These are phyloP conservation scores for Phytophthora europaea DNA, from an alignment of 352 stramenopile genomes.

Conservation along the genomic window DNA sequence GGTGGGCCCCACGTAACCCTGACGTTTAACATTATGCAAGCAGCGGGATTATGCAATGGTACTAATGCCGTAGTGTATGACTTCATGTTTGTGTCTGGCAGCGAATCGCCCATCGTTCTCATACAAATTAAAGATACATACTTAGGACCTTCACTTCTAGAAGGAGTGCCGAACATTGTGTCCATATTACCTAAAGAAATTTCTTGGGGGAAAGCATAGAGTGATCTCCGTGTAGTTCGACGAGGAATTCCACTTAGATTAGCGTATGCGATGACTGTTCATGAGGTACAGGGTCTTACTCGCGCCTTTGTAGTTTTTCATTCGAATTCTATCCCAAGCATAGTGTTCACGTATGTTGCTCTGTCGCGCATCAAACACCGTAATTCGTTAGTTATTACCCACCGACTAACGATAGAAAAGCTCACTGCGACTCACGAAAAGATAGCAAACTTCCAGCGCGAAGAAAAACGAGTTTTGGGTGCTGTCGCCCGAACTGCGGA, in stretches of 20 bases:
- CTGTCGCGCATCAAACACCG: neutral
- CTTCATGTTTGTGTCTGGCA: neutral
- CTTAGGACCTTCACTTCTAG: neutral
- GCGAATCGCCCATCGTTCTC: neutral
- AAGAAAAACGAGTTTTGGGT: neutral
- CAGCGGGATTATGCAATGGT: neutral
- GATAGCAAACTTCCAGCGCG: neutral
- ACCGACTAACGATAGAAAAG: neutral
- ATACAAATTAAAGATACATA: neutral
- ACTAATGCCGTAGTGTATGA: neutral
- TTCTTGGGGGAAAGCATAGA: conserved; percentile 1
- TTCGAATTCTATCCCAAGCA: no score
- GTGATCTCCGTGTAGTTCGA: neutral
- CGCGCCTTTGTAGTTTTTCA: neutral
- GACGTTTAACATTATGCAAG: neutral
- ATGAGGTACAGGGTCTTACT: conserved; percentile 1
- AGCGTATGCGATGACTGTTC: neutral
- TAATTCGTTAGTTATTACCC: neutral
- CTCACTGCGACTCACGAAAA: neutral
- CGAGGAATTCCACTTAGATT: neutral
- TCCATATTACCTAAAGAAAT: neutral
- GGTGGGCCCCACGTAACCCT: neutral
- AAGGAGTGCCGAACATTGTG: neutral
- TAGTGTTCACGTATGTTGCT: neutral
- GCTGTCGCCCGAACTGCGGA: neutral